phyloP scores from a whole-genome alignment of 2,329 filamentous ascomycete genomes.

The Leptographium flavum region DNA sequence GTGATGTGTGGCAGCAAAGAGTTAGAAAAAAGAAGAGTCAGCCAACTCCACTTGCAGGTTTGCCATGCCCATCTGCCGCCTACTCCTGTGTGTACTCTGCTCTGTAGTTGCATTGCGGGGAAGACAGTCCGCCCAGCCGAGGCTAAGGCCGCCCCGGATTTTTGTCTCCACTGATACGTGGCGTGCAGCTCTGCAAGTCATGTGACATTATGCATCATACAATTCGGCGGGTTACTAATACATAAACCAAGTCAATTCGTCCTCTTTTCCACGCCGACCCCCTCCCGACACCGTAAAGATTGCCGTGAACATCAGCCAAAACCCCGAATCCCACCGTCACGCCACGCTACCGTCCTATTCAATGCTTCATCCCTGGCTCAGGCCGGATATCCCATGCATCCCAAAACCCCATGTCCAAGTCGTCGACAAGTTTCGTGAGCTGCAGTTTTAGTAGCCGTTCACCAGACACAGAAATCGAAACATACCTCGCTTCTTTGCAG shows the following conservation, averaged over 20 bases:
- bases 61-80: too few species aligned
- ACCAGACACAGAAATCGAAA: not conserved
- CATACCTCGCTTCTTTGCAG: not conserved
- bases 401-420: conserved; percentile 1
- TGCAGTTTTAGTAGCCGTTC: not conserved
- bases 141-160: not conserved
- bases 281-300: not conserved
- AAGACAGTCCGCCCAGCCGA: not conserved
- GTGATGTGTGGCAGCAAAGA: too few species aligned
- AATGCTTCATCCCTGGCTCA: not conserved
- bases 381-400: not conserved
- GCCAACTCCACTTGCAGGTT: too few species aligned
- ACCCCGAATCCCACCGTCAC: not conserved
- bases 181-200: too few species aligned
- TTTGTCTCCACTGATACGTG: too few species aligned
- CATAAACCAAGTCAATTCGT: too few species aligned
- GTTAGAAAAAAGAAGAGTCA: too few species aligned
- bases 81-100: too few species aligned
- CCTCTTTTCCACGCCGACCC: not conserved
- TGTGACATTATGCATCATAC: too few species aligned
- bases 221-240: too few species aligned
- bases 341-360: not conserved
- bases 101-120: not conserved
- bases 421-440: not conserved
- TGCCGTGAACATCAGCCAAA: not conserved